Percentiles rank a stretch among this genome's conserved stretches.
These are phyloP conservation scores for Rhizoclosmatium globosum DNA, from an alignment of 192 early-diverging fungal genomes.

Conservation along the genomic window DNA sequence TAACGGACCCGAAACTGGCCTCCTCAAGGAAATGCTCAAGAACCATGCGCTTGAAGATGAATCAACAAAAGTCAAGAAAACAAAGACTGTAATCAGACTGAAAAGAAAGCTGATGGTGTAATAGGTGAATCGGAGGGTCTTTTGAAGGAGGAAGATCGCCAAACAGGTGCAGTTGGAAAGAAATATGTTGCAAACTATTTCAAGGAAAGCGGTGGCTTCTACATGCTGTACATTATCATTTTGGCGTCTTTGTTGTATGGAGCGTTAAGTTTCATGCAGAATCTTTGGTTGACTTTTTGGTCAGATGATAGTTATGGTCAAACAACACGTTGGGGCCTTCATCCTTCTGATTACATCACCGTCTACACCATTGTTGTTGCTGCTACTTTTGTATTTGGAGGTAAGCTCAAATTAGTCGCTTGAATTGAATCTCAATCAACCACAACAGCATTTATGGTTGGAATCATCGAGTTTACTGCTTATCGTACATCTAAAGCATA, in stretches of 20 bases:
- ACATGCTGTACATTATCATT: neutral
- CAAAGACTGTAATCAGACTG: neutral
- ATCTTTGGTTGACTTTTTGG: slow-evolving; percentile 10
- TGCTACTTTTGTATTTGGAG: neutral
- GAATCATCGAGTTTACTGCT: slow-evolving; percentile 30
- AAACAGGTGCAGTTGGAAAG: too few species aligned
- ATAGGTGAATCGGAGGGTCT: neutral
- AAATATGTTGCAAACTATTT: too few species aligned
- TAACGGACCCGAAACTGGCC: slow-evolving; percentile 46
- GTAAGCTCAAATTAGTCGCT: too few species aligned
- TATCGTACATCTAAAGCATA: slow-evolving; percentile 40
- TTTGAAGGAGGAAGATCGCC: slow-evolving; percentile 15
- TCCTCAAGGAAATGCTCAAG: neutral
- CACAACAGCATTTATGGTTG: slow-evolving; percentile 12
- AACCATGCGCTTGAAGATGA: neutral
- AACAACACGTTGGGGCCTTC: slow-evolving; percentile 3
- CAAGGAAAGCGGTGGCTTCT: too few species aligned
- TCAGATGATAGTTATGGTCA: neutral
- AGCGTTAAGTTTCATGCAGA: neutral
- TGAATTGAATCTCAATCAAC: neutral
- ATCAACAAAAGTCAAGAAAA: neutral
- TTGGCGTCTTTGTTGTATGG: neutral
- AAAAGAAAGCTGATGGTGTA: neutral
- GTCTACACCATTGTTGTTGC: slow-evolving; percentile 2
- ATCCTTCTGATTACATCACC: neutral